Base-by-base conservation (phyloP, 768 basidiomycete genomes). In the Amanita phalloides region DNA sequence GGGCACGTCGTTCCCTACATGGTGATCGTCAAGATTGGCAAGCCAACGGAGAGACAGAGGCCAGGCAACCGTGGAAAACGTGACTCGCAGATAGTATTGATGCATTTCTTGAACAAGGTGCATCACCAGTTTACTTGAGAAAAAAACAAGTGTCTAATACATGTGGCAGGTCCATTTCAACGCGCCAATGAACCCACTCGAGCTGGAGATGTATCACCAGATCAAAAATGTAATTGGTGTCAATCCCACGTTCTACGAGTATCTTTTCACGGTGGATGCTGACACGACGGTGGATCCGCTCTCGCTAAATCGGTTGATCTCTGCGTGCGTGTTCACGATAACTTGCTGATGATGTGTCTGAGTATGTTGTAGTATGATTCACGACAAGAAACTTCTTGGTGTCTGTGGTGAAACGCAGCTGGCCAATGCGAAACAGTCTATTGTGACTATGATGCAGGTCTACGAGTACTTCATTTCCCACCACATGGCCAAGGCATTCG, bases 211-310 rank as follows among this genome's bases (percentile, higher is more conserved):
- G 72, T 98, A 93, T 63, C 96, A 98, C 65, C 96, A 99, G 68
- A 93, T 98, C 76, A 92, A 97, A 78, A 99, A 99, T 61, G 93
- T 98, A 49, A 97, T 99, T 60, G 96, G 96, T 67, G 92, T 99
- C 61, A 96, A 99, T 68, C 96, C 95, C 2, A 85, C 91, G 0
- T 97, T 98, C 71, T 99, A 98, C 68, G 96, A 98, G 68, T 97
- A 94, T 60, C 58, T 93, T 55, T 87, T 95, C 71, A 92, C 82
- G 64, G 81, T 96, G 38, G 92, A 96, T 67, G 92, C 93, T 56
- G 92, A 96, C 76, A 99, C 96, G 1, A 89, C 86, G 7, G 93
- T 95, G 35, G 83, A 92, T 49, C 85, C 90, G 21, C 70, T 84
- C 57, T 90, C 92, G 1, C 71, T 94, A 42, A 97, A 95, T 62